These are phyloP conservation scores for Asterochloris erici DNA, from an alignment of 139 green algal species.

Conservation along the genomic window DNA sequence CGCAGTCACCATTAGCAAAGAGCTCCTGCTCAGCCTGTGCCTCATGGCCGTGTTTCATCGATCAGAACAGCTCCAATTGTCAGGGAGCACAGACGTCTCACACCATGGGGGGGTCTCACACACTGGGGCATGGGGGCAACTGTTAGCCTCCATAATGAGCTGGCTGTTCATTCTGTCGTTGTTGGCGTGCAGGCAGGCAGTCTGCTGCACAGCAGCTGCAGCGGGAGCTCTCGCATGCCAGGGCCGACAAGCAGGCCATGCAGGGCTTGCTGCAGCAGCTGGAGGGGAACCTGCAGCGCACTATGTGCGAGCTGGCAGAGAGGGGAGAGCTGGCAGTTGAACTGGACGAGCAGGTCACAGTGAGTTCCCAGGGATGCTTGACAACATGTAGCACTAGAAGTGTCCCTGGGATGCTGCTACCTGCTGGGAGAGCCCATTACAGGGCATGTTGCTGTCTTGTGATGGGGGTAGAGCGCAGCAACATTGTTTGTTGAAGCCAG, in stretches of 20 bases:
- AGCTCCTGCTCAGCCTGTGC: too few species aligned
- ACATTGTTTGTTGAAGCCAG: neutral
- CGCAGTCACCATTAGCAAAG: too few species aligned
- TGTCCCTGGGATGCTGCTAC: neutral
- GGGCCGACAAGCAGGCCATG: conserved; percentile 4
- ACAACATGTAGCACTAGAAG: neutral
- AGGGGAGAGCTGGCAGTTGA: conserved; percentile 11
- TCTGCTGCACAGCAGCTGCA: conserved; percentile 7
- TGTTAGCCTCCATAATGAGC: too few species aligned
- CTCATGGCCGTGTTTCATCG: too few species aligned
- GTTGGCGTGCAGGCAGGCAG: neutral
- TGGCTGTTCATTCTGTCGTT: too few species aligned
- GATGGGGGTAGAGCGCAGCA: neutral
- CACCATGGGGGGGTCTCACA: too few species aligned
- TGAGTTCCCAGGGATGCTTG: neutral
- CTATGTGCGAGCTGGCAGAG: neutral
- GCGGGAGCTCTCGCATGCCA: neutral
- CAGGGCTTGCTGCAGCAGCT: neutral
- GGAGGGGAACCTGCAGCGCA: neutral
- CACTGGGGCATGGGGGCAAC: too few species aligned
- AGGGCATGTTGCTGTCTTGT: neutral
- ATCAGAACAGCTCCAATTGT: too few species aligned
- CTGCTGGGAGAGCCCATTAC: neutral
- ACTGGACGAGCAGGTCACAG: conserved; percentile 4
- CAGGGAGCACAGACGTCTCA: too few species aligned